Evolutionary conservation across 1,284 basidiomycete species (phyloP).

Genomic region (Fomitopsis palustris): DNA sequence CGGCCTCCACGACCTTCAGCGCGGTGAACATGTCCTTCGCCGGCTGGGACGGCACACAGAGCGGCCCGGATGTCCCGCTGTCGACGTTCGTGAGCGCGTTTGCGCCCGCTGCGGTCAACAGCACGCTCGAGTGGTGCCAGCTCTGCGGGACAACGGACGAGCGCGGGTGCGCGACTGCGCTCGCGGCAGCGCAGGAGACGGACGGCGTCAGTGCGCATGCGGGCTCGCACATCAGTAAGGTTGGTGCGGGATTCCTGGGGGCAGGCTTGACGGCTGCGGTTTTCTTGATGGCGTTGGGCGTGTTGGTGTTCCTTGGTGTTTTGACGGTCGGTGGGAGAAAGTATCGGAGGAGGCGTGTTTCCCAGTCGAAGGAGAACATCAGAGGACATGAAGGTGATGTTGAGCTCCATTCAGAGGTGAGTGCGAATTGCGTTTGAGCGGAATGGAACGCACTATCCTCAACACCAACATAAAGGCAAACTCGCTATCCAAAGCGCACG

Average conservation of each 20-base stretch:
- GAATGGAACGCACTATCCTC: background rate
- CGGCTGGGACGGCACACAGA: slow-evolving; percentile 23
- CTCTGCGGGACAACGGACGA: slow-evolving; percentile 52
- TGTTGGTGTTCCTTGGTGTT: slow-evolving; percentile 41
- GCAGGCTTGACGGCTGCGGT: slow-evolving; percentile 54
- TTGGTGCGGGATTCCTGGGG: slow-evolving; percentile 65
- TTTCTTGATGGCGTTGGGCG: slow-evolving; percentile 39
- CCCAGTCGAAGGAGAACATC: background rate
- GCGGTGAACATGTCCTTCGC: slow-evolving; percentile 27
- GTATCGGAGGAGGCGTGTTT: background rate
- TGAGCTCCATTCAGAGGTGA: slow-evolving; percentile 7
- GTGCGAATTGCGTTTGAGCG: background rate
- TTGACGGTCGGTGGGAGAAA: slow-evolving; percentile 34
- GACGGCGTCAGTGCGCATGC: slow-evolving; percentile 26
- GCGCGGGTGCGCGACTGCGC: slow-evolving; percentile 52
- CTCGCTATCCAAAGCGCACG: background rate
- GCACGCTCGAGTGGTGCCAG: slow-evolving; percentile 55
- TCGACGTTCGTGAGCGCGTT: slow-evolving; percentile 53
- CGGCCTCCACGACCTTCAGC: slow-evolving; percentile 30
- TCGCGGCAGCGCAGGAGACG: slow-evolving; percentile 31
- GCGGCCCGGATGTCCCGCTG: slow-evolving; percentile 45
- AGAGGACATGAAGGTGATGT: background rate
- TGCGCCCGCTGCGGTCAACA: slow-evolving; percentile 49
- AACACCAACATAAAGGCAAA: background rate
- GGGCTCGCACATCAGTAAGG: slow-evolving; percentile 41